Evolutionary conservation across 1,284 basidiomycete genomes (phyloP), one percentile per base, ranked within the genome.

Genomic region (Puccinia novopanici): DNA sequence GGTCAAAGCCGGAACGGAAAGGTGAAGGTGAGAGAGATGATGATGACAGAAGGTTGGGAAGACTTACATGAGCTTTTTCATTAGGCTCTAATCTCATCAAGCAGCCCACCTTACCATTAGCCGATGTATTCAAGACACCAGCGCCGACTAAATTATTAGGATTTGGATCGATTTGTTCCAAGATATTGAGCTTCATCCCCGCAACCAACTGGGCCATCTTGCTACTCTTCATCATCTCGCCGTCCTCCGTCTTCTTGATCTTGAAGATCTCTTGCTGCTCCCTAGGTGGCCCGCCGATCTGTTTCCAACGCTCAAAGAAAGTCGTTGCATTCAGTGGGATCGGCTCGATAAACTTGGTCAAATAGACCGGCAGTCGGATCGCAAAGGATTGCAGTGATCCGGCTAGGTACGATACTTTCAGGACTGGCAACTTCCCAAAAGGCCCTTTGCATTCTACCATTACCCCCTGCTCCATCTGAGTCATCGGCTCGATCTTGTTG

Each of bases 251-350:
- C 40, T 97, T 87, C 61, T 88, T 87, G 83, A 98, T 91, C 0
- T 92, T 90, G 87, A 98, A 97, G 82, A 99, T 90, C 81, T 87
- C 87, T 86, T 99, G 97, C 24, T 92, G 90, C 87, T 99, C 97
- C 78, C 95, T 89, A 34, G 95, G 94, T 40, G 95, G 89, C 0
- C 94, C 95, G 24, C 96, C 96, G 81, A 99, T 98, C 84, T 98
- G 88, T 86, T 94, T 94, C 97, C 97, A 99, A 76, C 97, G 89
- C 86, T 98, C 95, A 86, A 99, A 99, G 89, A 99, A 99, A 83
- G 96, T 93, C 0, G 89, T 88, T 81, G 90, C 88, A 19, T 90
- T 91, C 52, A 99, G 89, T 77, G 91, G 91, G 78, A 98, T 94
- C 52, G 93, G 93, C 85, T 98, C 95, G 82, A 98, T 89, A 87